phyloP scores from a whole-genome alignment of 1,284 basidiomycete genomes.

The Papiliotrema terrestris region DNA sequence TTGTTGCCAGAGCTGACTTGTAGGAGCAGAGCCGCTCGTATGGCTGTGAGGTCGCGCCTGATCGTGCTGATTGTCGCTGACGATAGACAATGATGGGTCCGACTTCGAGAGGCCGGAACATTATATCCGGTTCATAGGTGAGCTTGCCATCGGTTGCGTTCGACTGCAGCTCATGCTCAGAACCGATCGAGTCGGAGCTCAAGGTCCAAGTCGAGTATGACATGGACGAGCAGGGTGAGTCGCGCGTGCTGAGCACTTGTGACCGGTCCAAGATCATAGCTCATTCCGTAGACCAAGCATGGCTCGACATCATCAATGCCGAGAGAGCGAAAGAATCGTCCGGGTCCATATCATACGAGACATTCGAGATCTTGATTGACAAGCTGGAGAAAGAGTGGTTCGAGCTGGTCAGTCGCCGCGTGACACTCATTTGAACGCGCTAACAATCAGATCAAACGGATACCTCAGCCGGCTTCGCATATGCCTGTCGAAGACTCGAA shows the following conservation, averaged over 20 bases:
- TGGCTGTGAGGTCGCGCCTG: slow-evolving; percentile 34
- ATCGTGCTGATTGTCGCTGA: not conserved
- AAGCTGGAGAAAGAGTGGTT: slow-evolving; percentile 99
- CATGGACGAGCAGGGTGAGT: slow-evolving; percentile 95
- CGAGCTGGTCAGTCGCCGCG: slow-evolving; percentile 63
- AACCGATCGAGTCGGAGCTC: slow-evolving; percentile 89
- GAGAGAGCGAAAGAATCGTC: slow-evolving; percentile 77
- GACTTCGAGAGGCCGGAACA: slow-evolving; percentile 74
- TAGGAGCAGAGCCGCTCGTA: slow-evolving; percentile 41
- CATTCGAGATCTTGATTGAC: slow-evolving; percentile 96
- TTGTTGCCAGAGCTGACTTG: not conserved
- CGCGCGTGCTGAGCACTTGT: not conserved
- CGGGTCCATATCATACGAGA: slow-evolving; percentile 73
- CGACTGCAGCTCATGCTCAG: slow-evolving; percentile 50
- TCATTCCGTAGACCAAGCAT: slow-evolving; percentile 73
- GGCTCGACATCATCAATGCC: slow-evolving; percentile 81
- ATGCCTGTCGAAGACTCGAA: slow-evolving; percentile 89
- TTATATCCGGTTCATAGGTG: slow-evolving; percentile 87
- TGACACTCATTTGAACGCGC: not conserved
- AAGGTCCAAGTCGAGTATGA: slow-evolving; percentile 96
- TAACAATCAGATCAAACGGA: slow-evolving; percentile 69
- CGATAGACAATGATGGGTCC: slow-evolving; percentile 70
- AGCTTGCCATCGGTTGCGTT: slow-evolving; percentile 24
- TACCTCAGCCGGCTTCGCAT: slow-evolving; percentile 73
- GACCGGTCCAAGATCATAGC: not conserved